Evolutionary conservation across 768 basidiomycete species (phyloP), one percentile per base, ranked within the genome.

Genomic region (Leccinum aurantiacum): DNA sequence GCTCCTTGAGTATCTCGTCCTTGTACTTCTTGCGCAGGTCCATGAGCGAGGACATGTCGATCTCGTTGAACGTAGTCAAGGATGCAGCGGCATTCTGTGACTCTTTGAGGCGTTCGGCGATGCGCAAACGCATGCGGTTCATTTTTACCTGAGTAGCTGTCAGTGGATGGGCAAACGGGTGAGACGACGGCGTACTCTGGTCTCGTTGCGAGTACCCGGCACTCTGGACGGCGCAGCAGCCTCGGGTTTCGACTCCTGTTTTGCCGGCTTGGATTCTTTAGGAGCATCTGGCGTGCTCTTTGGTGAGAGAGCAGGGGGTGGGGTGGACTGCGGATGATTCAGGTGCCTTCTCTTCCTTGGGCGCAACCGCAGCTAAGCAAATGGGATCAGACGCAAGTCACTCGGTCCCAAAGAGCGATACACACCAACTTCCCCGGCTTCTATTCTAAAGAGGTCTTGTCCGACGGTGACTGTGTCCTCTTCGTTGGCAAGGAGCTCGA

Each of bases 1-100:
- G 90, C 70, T 88, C 84, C 75, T 98, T 97, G 48, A 94, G 79
- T 41, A 98, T 80, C 48, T 84, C 79, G 63, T 97, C 95, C 81
- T 98, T 98, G 86, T 94, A 95, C 72, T 88, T 86, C 73, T 89
- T 86, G 69, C 96, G 91, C 87, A 98, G 86, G 46, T 89, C 88
- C 80, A 97, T 91, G 58, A 98, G 79, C 47, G 91, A 89, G 46
- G 93, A 95, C 96, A 99, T 98, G 80, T 98, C 96, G 71, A 99
- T 93, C 78, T 99, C 96, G 79, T 99, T 98, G 85, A 99, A 99
- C 25, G 96, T 98, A 35, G 97, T 98, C 60, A 98, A 77, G 53
- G 94, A 95, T 51, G 96, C 96, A 4, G 96, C 97, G 19, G 92
- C 86, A 72, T 98, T 97, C 75, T 99, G 96, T 24, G 95, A 96